phyloP scores from a whole-genome alignment of 192 early-diverging fungal species.

The Gamsiella multidivaricata region DNA sequence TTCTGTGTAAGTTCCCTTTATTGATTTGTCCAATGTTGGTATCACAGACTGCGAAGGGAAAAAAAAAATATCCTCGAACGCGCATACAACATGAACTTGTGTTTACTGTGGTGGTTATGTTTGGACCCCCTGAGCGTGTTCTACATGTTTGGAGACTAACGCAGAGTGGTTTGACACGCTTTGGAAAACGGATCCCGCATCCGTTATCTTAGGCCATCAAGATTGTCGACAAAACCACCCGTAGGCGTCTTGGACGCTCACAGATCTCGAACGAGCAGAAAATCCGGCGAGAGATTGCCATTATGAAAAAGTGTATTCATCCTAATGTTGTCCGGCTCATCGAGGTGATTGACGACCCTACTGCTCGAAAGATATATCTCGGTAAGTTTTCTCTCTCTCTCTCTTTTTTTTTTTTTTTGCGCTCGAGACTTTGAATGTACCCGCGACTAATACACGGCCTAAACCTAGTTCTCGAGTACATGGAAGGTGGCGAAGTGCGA shows the following conservation, averaged over 20 bases:
- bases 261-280: conserved; percentile 76
- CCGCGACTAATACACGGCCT: background rate
- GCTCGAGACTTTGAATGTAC: background rate
- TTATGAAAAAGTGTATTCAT: conserved; percentile 94
- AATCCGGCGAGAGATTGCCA: conserved; percentile 94
- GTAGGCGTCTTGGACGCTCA: conserved; percentile 49
- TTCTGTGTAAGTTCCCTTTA: conserved; percentile 69
- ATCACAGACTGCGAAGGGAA: background rate
- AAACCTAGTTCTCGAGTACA: conserved; percentile 84
- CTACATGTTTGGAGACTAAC: background rate
- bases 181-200: background rate
- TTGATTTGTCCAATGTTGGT: background rate
- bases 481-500: conserved; percentile 90
- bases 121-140: conserved; percentile 2
- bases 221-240: conserved; percentile 57
- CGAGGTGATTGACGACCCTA: conserved; percentile 97
- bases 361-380: conserved; percentile 91
- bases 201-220: conserved; percentile 53
- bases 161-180: background rate
- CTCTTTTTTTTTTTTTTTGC: background rate
- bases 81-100: background rate
- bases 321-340: conserved; percentile 89
- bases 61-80: background rate
- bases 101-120: background rate
- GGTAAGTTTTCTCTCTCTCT: conserved; percentile 53